Evolutionary conservation across 1,139 yeast species (phyloP), one percentile per base, ranked within the genome.

Genomic region (Pichia sp.): DNA sequence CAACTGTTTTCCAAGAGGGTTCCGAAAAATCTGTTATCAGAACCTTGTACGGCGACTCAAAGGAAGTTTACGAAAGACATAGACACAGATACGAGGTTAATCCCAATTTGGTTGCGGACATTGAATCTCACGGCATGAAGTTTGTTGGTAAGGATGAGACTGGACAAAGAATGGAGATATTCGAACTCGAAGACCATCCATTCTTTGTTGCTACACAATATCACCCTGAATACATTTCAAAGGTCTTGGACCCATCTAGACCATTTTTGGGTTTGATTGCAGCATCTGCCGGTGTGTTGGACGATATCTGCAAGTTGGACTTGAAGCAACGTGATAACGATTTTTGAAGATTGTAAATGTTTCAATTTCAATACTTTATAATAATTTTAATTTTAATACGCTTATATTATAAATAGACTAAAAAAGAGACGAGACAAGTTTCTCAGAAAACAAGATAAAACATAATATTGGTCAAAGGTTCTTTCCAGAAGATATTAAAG

Each of bases 21-120:
- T 73, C 89, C 47, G 85, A 87, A 63, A 43, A 44, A 47, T 82
- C 93, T 54, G 80, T 77, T 61, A 81, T 93, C 67, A 84, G 90
- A 71, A 80, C 83, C 73, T 79, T 95, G 57, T 93, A 95, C 71
- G 96, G 95, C 54, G 83, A 82, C 57, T 78, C 80, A 36, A 78
- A 76, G 7, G 75, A 79, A 49, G 95, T 92, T 52, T 77, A 78
- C 62, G 99, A 93, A 76, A 90, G 99, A 81, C 99, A 93, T 72
- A 87, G 99, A 78, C 99, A 93, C 73, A 85, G 99, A 76, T 93
- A 95, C 71, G 99, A 93, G 73, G 90, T 93, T 63, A 93, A 90
- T 75, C 99, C 99, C 13, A 80, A 80, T 61, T 77, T 88, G 67
- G 86, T 92, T 61, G 75, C 74, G 11, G 71, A 75, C 47, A 81